These are phyloP conservation scores for Pestalotiopsis sp. DNA, from an alignment of 2,329 filamentous ascomycete species.

Conservation along the genomic window DNA sequence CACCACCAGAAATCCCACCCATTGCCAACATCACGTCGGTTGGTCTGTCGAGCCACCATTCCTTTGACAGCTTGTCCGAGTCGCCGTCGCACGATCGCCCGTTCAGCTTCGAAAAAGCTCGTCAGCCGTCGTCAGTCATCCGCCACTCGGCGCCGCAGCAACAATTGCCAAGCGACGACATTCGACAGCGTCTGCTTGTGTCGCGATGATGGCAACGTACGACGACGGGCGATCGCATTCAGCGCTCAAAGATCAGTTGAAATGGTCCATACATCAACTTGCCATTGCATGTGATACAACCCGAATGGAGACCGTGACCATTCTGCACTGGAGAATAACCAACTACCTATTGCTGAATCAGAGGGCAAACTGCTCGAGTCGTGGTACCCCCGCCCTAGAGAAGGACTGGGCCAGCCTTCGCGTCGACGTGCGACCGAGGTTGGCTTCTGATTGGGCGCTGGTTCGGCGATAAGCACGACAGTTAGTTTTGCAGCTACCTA, in stretches of 20 bases:
- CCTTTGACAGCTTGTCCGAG: not conserved
- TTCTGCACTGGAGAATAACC: not conserved
- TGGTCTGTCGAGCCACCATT: not conserved
- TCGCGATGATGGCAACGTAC: not conserved
- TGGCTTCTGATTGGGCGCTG: not conserved
- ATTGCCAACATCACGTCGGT: not conserved
- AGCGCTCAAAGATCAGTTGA: not conserved
- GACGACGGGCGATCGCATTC: conserved; percentile 6
- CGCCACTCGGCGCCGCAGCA: not conserved
- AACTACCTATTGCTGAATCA: not conserved
- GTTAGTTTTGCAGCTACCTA: not conserved
- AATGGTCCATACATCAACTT: not conserved
- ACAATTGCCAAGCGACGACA: not conserved
- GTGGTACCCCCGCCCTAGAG: not conserved
- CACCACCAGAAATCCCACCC: not conserved
- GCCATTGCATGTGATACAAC: not conserved
- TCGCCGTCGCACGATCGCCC: not conserved
- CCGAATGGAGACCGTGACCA: not conserved
- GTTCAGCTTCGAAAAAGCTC: not conserved
- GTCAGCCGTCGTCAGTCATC: not conserved
- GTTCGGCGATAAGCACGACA: not conserved
- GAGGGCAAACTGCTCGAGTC: not conserved
- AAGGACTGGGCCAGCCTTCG: not conserved
- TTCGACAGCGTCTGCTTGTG: not conserved
- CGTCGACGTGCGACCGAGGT: not conserved